Base-by-base conservation (phyloP, 371 early-diverging fungal species). In the Mucor lusitanicus region DNA sequence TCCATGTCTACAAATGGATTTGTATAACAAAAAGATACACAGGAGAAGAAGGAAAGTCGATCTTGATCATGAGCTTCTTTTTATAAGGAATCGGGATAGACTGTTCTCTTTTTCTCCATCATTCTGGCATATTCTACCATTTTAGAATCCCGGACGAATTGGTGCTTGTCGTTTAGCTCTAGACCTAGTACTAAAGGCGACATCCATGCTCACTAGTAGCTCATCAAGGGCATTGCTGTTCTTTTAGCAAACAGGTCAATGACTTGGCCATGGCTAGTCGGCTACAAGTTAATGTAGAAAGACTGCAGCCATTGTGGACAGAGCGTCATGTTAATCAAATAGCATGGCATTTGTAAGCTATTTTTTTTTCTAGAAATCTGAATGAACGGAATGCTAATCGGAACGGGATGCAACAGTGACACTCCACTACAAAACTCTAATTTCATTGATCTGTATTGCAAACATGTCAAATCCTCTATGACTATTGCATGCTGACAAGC, bases 81-180 rank as follows among this genome's bases (percentile, higher is more conserved):
- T 59, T 37, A 39, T 59, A 32, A 5, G 37, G 3, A 13, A 39
- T 21, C 56, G 17, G 19, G 25, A 59, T 21, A 37, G 28, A 59
- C 33, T 33, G 33, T 23, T 28, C 39, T 25, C 33, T 59, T 40
- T 33, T 56, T 56, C 56, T 33, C 33, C 30, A 33, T 28, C 32
- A 32, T 56, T 56, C 56, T 56, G 56, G 56, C 56, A 56, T 28
- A 17, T 56, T 56, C 56, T 23, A 53, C 23, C 25, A 53, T 27
- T 53, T 50, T 53, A 27, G 46, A 46, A 46, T 46, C 21, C 46
- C 46, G 46, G 44, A 17, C 44, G 44, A 44, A 44, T 44, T 35
- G 37, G 40, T 40, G 40, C 17, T 40, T 15, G 5, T 40, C 40
- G 9, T 17, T 40, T 40, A 40, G 40, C 40, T 40, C 6, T 5